phyloP scores from a whole-genome alignment of 345 rosid genomes.

The Mercurialis annua region DNA sequence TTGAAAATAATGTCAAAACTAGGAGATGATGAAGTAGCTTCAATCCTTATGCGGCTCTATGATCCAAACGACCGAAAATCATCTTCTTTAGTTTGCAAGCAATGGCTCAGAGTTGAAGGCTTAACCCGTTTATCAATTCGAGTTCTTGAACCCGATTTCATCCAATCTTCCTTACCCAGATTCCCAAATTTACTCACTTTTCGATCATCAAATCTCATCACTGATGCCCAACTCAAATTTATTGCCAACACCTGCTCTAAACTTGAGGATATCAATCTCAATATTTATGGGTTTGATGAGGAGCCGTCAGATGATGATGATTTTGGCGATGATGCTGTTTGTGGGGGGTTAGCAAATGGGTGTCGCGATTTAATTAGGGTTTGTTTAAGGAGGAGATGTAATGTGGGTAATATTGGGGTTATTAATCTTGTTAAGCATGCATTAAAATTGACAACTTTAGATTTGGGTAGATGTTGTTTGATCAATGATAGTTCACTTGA shows the following conservation, averaged over 20 bases:
- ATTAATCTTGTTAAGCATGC: conserved; percentile 23
- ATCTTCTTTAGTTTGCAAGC: conserved; percentile 40
- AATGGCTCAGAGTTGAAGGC: conserved; percentile 46
- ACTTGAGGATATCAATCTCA: conserved; percentile 31
- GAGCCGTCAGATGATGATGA: not conserved
- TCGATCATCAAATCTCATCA: conserved; percentile 13
- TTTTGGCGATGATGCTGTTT: conserved; percentile 33
- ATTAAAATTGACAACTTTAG: conserved; percentile 29
- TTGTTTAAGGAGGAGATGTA: conserved; percentile 32
- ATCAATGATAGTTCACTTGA: conserved; percentile 35
- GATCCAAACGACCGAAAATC: conserved; percentile 31
- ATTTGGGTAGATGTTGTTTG: conserved; percentile 39
- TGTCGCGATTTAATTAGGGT: conserved; percentile 30
- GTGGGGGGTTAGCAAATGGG: conserved; percentile 31
- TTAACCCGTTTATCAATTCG: conserved; percentile 32
- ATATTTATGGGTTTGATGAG: conserved; percentile 8
- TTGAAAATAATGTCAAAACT: conserved; percentile 23
- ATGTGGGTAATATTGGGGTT: conserved; percentile 33
- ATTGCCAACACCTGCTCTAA: conserved; percentile 34
- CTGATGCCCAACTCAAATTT: conserved; percentile 32
- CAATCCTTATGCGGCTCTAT: conserved; percentile 25
- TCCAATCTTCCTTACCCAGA: conserved; percentile 36
- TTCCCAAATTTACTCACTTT: conserved; percentile 38
- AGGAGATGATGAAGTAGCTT: conserved; percentile 41
- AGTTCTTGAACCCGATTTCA: conserved; percentile 33